These are phyloP conservation scores for Thermothelomyces thermophilus DNA, from an alignment of 2,329 filamentous ascomycete genomes.

Conservation along the genomic window DNA sequence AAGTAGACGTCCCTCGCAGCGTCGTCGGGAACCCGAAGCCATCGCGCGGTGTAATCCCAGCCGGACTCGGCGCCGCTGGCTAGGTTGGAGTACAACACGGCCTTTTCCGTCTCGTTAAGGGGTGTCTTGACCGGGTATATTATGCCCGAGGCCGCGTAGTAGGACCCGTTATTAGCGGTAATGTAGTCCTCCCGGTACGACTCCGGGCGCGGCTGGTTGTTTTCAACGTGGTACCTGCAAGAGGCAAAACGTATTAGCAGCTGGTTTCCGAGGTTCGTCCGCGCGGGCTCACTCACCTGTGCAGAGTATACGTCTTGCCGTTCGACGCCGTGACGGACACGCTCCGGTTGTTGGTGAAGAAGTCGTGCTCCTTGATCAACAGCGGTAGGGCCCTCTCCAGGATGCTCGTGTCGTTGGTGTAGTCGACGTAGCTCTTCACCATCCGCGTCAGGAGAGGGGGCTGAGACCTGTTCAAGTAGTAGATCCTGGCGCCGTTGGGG, in stretches of 20 bases:
- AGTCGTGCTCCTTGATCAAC: constrained; percentile 56
- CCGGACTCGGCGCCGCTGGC: constrained; percentile 61
- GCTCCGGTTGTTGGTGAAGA: constrained; percentile 56
- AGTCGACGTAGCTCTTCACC: constrained; percentile 57
- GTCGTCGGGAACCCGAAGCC: constrained; percentile 50
- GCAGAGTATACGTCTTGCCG: constrained; percentile 47
- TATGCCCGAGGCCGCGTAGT: constrained; percentile 51
- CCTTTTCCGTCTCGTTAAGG: constrained; percentile 48
- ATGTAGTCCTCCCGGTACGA: constrained; percentile 60
- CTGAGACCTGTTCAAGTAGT: constrained; percentile 63
- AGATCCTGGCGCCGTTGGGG: constrained; percentile 60
- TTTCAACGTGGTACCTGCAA: constrained; percentile 49
- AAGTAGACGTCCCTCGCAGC: constrained; percentile 56
- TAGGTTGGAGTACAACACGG: constrained; percentile 52
- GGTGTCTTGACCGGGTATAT: constrained; percentile 47
- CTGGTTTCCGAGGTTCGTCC: too few relatives aligned
- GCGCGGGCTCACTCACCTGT: constrained; percentile 37
- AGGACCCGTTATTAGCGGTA: constrained; percentile 59
- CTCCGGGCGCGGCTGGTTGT: constrained; percentile 61
- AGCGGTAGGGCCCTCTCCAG: constrained; percentile 55
- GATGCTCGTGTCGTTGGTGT: constrained; percentile 57
- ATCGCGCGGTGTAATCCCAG: constrained; percentile 57
- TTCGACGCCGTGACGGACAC: constrained; percentile 42
- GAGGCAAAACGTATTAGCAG: neutral
- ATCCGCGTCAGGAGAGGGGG: constrained; percentile 61